Conservation (phyloP, 2,329 filamentous ascomycete genomes). For the Rhinocladiella mackenziei region DNA sequence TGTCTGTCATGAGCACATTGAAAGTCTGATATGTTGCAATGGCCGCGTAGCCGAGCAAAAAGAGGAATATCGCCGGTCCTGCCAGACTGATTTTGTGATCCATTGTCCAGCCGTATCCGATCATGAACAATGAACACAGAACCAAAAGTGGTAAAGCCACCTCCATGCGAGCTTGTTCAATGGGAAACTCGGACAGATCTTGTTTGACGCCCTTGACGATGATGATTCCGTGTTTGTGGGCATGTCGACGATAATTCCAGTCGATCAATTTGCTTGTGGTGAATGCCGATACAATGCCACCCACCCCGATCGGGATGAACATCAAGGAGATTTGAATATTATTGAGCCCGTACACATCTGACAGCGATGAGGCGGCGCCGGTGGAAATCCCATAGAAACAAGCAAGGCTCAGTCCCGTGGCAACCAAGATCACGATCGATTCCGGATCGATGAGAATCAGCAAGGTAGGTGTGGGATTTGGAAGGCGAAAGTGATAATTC, state of each 20-base stretch:
- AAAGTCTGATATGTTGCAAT: slow-evolving; percentile 14
- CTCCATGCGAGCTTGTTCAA: slow-evolving; percentile 43
- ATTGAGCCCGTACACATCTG: slow-evolving; percentile 44
- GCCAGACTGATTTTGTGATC: slow-evolving; percentile 34
- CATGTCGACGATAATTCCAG: slow-evolving; percentile 41
- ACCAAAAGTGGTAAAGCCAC: slow-evolving; percentile 41
- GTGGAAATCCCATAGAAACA: slow-evolving; percentile 46
- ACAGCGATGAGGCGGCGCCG: slow-evolving; percentile 44
- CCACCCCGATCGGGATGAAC: slow-evolving; percentile 30
- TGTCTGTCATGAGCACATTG: slow-evolving; percentile 19
- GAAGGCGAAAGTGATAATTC: slow-evolving; percentile 31
- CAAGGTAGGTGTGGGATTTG: slow-evolving; percentile 38
- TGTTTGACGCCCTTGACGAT: slow-evolving; percentile 20
- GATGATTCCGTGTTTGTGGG: slow-evolving; percentile 33
- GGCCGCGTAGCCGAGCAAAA: slow-evolving; percentile 16
- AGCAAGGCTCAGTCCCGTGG: slow-evolving; percentile 22
- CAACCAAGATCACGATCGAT: slow-evolving; percentile 32
- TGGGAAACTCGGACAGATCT: slow-evolving; percentile 39
- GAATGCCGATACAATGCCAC: slow-evolving; percentile 26
- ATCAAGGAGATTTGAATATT: slow-evolving; percentile 43
- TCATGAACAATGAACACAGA: slow-evolving; percentile 32
- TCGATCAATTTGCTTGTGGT: slow-evolving; percentile 32
- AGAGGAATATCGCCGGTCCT: slow-evolving; percentile 31
- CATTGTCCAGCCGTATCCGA: slow-evolving; percentile 44
- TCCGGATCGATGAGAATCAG: slow-evolving; percentile 36